A percentile compares a stretch with the other conserved stretches of the same genome.
phyloP scores from a whole-genome alignment of 1,139 yeast genomes.

The Yamadazyma sp. region DNA sequence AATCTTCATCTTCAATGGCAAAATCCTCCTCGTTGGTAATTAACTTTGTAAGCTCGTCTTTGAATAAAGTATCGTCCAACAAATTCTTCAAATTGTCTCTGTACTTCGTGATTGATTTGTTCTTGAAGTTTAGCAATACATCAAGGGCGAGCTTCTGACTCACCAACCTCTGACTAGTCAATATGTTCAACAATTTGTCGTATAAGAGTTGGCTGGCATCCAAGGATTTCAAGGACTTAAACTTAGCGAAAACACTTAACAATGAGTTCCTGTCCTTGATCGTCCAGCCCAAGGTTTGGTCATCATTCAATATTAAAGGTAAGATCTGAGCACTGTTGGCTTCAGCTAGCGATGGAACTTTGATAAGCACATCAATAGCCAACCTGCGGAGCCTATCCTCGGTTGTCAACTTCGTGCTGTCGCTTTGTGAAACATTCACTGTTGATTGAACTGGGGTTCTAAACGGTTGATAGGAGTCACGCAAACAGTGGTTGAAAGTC shows the following conservation, averaged over 20 bases:
- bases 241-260: slow-evolving; percentile 61
- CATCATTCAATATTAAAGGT: slow-evolving; percentile 48
- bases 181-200: slow-evolving; percentile 50
- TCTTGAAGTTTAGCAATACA: slow-evolving; percentile 68
- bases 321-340: slow-evolving; percentile 53
- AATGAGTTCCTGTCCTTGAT: slow-evolving; percentile 63
- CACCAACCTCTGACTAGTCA: slow-evolving; percentile 62
- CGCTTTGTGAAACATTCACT: slow-evolving; percentile 30
- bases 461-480: slow-evolving; percentile 20
- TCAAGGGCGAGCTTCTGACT: slow-evolving; percentile 74
- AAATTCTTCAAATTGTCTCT: slow-evolving; percentile 71
- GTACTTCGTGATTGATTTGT: slow-evolving; percentile 61
- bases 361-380: slow-evolving; percentile 48
- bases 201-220: slow-evolving; percentile 53
- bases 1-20: slow-evolving; percentile 61
- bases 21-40: slow-evolving; percentile 52
- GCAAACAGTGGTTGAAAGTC: slow-evolving; percentile 24
- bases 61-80: slow-evolving; percentile 78
- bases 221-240: slow-evolving; percentile 61
- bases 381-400: slow-evolving; percentile 47
- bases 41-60: slow-evolving; percentile 77
- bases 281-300: slow-evolving; percentile 43
- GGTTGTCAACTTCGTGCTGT: slow-evolving; percentile 31
- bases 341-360: slow-evolving; percentile 69
- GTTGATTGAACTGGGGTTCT: slow-evolving; percentile 28